These are phyloP conservation scores for Apophysomyces sp. DNA, from an alignment of 371 early-diverging fungal genomes.

Conservation along the genomic window DNA sequence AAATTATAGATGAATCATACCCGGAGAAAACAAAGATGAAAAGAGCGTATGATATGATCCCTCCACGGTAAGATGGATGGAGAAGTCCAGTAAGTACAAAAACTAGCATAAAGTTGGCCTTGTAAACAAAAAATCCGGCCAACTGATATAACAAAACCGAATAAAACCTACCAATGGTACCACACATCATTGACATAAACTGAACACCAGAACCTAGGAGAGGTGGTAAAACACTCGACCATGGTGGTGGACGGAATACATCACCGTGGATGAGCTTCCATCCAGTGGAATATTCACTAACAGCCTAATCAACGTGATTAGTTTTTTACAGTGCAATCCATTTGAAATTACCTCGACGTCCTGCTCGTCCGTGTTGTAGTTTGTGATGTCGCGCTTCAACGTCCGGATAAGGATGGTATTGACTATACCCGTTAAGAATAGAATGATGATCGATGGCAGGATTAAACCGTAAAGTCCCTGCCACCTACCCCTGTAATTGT, in stretches of 20 bases:
- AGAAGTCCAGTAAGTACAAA: slow-evolving; percentile 79
- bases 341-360: slow-evolving; percentile 51
- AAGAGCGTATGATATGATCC: slow-evolving; percentile 65
- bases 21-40: slow-evolving; percentile 73
- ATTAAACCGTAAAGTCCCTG: background rate
- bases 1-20: slow-evolving; percentile 34
- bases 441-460: slow-evolving; percentile 57
- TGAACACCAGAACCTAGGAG: slow-evolving; percentile 84
- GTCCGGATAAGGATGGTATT: slow-evolving; percentile 83
- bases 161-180: slow-evolving; percentile 43
- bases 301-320: slow-evolving; percentile 29
- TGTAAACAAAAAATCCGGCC: background rate
- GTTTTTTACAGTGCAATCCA: background rate
- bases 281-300: slow-evolving; percentile 83
- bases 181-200: slow-evolving; percentile 59
- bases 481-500: no score
- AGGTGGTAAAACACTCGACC: slow-evolving; percentile 64
- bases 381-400: slow-evolving; percentile 82
- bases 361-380: slow-evolving; percentile 63
- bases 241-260: slow-evolving; percentile 73
- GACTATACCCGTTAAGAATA: slow-evolving; percentile 84
- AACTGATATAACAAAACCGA: no score
- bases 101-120: slow-evolving; percentile 26
- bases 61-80: slow-evolving; percentile 81
- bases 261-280: slow-evolving; percentile 93